These are phyloP conservation scores for Globisporangium abappressorium DNA, from an alignment of 352 stramenopile species.

Conservation along the genomic window DNA sequence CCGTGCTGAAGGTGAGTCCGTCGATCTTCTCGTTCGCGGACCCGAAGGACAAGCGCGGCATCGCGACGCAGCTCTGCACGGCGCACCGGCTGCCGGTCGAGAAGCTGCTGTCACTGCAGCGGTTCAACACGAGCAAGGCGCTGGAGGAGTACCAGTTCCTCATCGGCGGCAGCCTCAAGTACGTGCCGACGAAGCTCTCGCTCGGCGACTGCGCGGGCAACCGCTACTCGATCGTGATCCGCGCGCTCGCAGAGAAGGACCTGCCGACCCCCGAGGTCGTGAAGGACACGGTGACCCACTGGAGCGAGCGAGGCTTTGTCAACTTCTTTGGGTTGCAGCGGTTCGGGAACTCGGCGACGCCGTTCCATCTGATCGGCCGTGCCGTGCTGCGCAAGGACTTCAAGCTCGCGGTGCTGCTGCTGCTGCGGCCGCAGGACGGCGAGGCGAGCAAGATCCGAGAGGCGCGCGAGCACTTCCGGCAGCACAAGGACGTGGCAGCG, in stretches of 20 bases:
- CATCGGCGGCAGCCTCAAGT: slow-evolving; percentile 91
- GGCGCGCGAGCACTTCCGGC: slow-evolving; percentile 73
- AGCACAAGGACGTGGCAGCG: slow-evolving; percentile 80
- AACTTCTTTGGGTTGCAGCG: slow-evolving; percentile 97
- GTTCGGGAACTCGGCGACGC: slow-evolving; percentile 91
- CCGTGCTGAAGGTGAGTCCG: slow-evolving; percentile 65
- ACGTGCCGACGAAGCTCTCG: slow-evolving; percentile 80
- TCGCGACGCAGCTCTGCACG: slow-evolving; percentile 95
- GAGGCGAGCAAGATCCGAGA: slow-evolving; percentile 78
- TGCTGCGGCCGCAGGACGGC: slow-evolving; percentile 87
- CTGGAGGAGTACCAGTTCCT: slow-evolving; percentile 81
- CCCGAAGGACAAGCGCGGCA: slow-evolving; percentile 97
- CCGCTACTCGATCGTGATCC: slow-evolving; percentile 91
- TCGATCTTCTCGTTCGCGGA: slow-evolving; percentile 90
- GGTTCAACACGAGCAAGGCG: slow-evolving; percentile 23
- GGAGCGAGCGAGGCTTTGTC: slow-evolving; percentile 86
- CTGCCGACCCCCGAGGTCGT: slow-evolving; percentile 34
- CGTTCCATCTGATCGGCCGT: slow-evolving; percentile 81
- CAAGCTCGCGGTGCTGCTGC: slow-evolving; percentile 88
- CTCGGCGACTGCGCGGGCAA: slow-evolving; percentile 91
- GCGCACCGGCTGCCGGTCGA: slow-evolving; percentile 76
- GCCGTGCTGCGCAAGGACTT: slow-evolving; percentile 93
- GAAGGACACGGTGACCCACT: slow-evolving; percentile 35
- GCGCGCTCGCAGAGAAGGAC: slow-evolving; percentile 80
- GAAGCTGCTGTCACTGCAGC: slow-evolving; percentile 47